Conservation (phyloP, 441 rosid genomes). For the Erodium moschatum region DNA sequence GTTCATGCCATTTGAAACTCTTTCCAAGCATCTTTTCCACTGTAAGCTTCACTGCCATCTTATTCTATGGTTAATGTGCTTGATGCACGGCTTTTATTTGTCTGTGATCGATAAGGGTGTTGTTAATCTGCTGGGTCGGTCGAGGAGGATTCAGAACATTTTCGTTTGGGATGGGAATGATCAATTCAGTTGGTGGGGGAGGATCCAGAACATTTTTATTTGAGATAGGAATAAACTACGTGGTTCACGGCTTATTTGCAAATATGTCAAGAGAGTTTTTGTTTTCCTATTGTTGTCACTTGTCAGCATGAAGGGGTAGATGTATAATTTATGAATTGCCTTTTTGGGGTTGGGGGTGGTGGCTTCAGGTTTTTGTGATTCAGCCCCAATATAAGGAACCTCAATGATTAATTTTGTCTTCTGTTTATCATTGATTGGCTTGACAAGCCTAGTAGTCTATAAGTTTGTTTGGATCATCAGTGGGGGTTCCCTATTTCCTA, state of each 20-base stretch:
- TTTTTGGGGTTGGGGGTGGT: neutral
- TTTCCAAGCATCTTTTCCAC: slow-evolving; percentile 87
- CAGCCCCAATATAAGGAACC: neutral
- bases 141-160: neutral
- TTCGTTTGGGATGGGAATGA: too few relatives aligned
- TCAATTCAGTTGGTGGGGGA: too few relatives aligned
- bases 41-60: slow-evolving; percentile 33
- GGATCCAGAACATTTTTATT: too few relatives aligned
- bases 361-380: neutral
- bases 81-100: neutral
- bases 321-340: neutral
- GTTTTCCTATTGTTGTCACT: too few relatives aligned
- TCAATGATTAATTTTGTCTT: neutral
- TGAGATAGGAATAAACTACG: too few relatives aligned
- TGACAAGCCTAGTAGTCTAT: neutral
- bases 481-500: neutral
- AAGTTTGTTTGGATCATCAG: neutral
- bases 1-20: slow-evolving; percentile 91
- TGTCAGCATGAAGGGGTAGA: neutral
- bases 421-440: neutral
- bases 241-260: too few relatives aligned
- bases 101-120: neutral
- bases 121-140: neutral
- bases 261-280: too few relatives aligned
- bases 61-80: neutral